Evolutionary conservation across 345 rosid species (phyloP).

Genomic region (Iberis pinnata): DNA sequence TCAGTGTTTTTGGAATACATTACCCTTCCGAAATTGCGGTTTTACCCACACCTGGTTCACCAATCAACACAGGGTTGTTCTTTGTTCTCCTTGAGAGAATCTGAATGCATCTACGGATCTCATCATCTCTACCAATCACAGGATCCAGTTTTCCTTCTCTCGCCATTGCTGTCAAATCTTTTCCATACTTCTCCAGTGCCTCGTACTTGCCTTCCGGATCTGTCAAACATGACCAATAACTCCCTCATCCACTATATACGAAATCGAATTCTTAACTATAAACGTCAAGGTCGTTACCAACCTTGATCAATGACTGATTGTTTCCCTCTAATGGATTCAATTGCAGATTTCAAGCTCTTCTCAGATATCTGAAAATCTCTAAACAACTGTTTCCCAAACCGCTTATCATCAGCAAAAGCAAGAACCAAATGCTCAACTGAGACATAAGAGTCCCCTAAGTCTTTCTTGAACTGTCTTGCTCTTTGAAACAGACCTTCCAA

Average conservation of each 20-base stretch:
- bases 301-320: slow-evolving; percentile 99
- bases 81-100: slow-evolving; percentile 97
- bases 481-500: slow-evolving; percentile 74
- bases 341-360: slow-evolving; percentile 60
- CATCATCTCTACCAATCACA: slow-evolving; percentile 98
- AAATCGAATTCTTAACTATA: neutral
- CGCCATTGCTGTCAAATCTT: slow-evolving; percentile 97
- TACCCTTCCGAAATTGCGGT: slow-evolving; percentile 99
- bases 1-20: slow-evolving; percentile 3
- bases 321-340: slow-evolving; percentile 88
- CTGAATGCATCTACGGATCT: slow-evolving; percentile 96
- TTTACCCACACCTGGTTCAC: slow-evolving; percentile 99
- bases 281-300: slow-evolving; percentile 15
- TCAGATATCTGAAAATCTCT: slow-evolving; percentile 72
- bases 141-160: slow-evolving; percentile 95
- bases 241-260: neutral
- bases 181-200: slow-evolving; percentile 91
- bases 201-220: slow-evolving; percentile 99
- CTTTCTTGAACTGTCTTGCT: slow-evolving; percentile 83
- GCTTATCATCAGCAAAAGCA: slow-evolving; percentile 61
- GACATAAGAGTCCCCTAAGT: slow-evolving; percentile 79
- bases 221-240: slow-evolving; percentile 25
- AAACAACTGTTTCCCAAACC: slow-evolving; percentile 88
- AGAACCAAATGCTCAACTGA: slow-evolving; percentile 98
- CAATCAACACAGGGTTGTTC: slow-evolving; percentile 95